Percentiles rank a stretch among this genome's conserved stretches.
phyloP scores from a whole-genome alignment of 192 early-diverging fungal genomes.

The Spizellomyces punctatus region DNA sequence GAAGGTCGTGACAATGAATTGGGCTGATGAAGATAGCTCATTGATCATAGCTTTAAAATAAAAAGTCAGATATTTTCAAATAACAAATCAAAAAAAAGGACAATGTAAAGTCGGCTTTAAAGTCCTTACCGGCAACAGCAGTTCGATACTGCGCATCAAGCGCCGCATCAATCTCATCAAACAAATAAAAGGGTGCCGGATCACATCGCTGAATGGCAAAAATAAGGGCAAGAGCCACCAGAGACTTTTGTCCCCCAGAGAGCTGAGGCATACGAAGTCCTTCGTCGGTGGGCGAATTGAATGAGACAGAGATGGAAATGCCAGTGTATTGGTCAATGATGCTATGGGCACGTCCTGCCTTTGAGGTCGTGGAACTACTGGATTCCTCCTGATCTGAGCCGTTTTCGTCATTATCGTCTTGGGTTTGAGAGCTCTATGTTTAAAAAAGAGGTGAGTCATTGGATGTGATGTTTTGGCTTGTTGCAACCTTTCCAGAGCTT shows the following conservation, averaged over 20 bases:
- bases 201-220: constrained; percentile 99
- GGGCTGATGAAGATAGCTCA: constrained; percentile 77
- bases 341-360: background rate
- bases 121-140: constrained; percentile 73
- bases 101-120: too few relatives aligned
- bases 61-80: background rate
- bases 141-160: constrained; percentile 94
- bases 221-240: constrained; percentile 95
- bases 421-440: constrained; percentile 18
- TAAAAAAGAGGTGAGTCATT: too few relatives aligned
- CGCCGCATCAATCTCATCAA: constrained; percentile 99
- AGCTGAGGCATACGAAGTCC: constrained; percentile 92
- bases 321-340: constrained; percentile 85
- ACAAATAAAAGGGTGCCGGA: constrained; percentile 98
- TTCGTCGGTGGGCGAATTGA: constrained; percentile 87
- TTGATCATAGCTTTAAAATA: constrained; percentile 76
- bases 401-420: constrained; percentile 19
- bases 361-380: background rate
- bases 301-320: constrained; percentile 91
- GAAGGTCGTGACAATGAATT: constrained; percentile 99
- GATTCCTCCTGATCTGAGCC: constrained; percentile 4
- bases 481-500: background rate
- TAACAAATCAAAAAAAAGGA: too few relatives aligned
- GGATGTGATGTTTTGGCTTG: too few relatives aligned
- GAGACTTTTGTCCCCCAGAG: constrained; percentile 96